Evolutionary conservation across 352 stramenopile species (phyloP), one percentile per base, ranked within the genome.

Genomic region (Pythium phragmitis): DNA sequence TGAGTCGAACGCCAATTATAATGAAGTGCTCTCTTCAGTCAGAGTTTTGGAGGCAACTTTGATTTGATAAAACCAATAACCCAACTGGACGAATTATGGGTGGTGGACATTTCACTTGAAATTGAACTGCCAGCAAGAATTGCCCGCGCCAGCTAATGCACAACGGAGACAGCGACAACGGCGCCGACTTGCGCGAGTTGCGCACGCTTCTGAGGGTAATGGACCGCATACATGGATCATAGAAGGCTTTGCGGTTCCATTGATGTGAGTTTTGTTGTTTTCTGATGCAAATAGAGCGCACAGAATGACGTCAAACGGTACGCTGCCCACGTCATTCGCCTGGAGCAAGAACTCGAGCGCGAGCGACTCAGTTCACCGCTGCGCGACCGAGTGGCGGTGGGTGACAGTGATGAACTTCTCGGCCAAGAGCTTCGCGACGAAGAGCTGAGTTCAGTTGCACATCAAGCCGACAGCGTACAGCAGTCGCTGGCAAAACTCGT

Each of bases 301-400:
- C 65, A 52, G 48, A 69, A 75, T 28, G 68, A 76, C 36, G 56
- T 69, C 52, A 73, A 57, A 26, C 55, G 60, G 13, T 73, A 67
- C 39, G 68, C 61, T 11, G 66, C 68, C 26, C 68, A 60, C 19
- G 60, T 75, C 17, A 52, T 64, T 19, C 65, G 42, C 0, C 61
- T 78, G 9, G 51, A 74, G 50, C 68, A 66, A 33, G 63, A 73
- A 46, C 58, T 69, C 36, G 46, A 63, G 28, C 47, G 45, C 17
- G 49, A 68, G 36, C 57, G 60, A 21, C 53, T 69, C 17, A 62
- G 48, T 33, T 41, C 36, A 19, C 60, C 49, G 7, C 3, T 19
- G 45, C 11, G 36, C 6, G 11, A 33, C 11, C 39, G 23, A 2
- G 19, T 21, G 6, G 16, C 4, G 14, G 26, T 11, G 16, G 4